Conservation (phyloP, 2,329 filamentous ascomycete genomes). For the Coniochaeta sp. region DNA sequence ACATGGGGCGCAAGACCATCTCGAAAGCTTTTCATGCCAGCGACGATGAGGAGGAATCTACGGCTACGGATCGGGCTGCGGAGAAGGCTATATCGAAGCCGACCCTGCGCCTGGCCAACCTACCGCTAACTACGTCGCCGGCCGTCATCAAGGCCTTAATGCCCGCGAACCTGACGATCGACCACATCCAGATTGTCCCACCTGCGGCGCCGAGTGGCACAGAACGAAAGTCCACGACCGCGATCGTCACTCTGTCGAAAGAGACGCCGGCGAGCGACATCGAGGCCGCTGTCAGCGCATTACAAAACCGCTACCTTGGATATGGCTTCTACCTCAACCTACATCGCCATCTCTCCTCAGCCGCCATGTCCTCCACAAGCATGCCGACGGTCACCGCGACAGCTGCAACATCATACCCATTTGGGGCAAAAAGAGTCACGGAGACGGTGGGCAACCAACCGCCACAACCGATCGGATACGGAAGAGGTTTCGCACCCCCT, state of each 20-base stretch:
- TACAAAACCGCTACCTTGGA: slow-evolving; percentile 81
- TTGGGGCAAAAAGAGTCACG: slow-evolving; percentile 65
- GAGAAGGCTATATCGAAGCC: slow-evolving; percentile 56
- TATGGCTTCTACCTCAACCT: slow-evolving; percentile 76
- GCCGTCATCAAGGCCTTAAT: slow-evolving; percentile 53
- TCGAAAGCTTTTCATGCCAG: slow-evolving; percentile 68
- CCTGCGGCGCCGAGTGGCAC: slow-evolving; percentile 39
- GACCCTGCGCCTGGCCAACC: slow-evolving; percentile 52
- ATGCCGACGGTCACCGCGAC: slow-evolving; percentile 33
- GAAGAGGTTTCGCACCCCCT: slow-evolving; percentile 69
- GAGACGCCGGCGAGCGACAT: slow-evolving; percentile 80
- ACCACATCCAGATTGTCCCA: slow-evolving; percentile 65
- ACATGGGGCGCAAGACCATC: slow-evolving; percentile 46
- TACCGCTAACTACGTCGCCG: slow-evolving; percentile 54
- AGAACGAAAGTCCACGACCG: slow-evolving; percentile 66
- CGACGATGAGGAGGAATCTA: slow-evolving; percentile 45
- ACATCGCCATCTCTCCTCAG: slow-evolving; percentile 76
- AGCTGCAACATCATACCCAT: slow-evolving; percentile 51
- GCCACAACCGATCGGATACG: slow-evolving; percentile 33
- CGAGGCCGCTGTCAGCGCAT: slow-evolving; percentile 65
- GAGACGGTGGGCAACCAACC: slow-evolving; percentile 23
- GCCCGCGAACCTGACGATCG: slow-evolving; percentile 54
- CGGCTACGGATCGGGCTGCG: slow-evolving; percentile 38
- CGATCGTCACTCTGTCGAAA: slow-evolving; percentile 73
- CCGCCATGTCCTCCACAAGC: slow-evolving; percentile 41